phyloP scores from a whole-genome alignment of 2,329 filamentous ascomycete species.

The Talaromyces verruculosus region DNA sequence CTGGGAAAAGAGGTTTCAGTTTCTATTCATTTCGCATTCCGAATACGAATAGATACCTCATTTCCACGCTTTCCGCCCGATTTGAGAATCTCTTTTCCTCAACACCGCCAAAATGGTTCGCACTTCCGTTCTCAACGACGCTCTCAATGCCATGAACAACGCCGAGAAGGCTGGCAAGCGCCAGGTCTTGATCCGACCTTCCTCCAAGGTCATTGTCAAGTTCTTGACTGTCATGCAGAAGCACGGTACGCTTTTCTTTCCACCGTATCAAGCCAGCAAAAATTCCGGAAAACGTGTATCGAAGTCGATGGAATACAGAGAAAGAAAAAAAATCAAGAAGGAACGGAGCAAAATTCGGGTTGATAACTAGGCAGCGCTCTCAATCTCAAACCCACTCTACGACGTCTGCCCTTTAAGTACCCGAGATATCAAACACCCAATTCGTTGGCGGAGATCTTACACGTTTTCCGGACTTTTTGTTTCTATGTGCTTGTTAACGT shows the following conservation, averaged over 20 bases:
- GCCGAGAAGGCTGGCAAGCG: slow-evolving; percentile 99
- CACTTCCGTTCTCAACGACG: slow-evolving; percentile 99
- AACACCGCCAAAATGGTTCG: slow-evolving; percentile 86
- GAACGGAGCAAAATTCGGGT: slow-evolving; percentile 64
- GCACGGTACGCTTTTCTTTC: slow-evolving; percentile 74
- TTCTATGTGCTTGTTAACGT: slow-evolving; percentile 74
- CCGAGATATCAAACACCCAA: slow-evolving; percentile 77
- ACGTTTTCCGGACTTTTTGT: slow-evolving; percentile 71
- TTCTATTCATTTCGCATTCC: slow-evolving; percentile 18
- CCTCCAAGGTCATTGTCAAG: slow-evolving; percentile 99
- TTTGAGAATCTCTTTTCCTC: slow-evolving; percentile 51
- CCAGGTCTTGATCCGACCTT: slow-evolving; percentile 96
- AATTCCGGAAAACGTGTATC: slow-evolving; percentile 17
- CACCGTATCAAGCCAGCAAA: not conserved
- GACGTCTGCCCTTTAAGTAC: slow-evolving; percentile 99
- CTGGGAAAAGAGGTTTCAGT: not conserved
- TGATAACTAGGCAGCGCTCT: slow-evolving; percentile 99
- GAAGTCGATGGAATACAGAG: not conserved
- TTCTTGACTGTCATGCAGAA: slow-evolving; percentile 99
- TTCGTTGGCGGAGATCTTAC: slow-evolving; percentile 80
- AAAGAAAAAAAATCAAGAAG: not conserved
- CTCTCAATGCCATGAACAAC: slow-evolving; percentile 99
- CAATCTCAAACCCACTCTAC: slow-evolving; percentile 63
- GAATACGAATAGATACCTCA: slow-evolving; percentile 58
- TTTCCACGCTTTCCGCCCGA: slow-evolving; percentile 43